Conservation (phyloP, 805 yeast genomes). For the Cyberlindnera subsufficiens region DNA sequence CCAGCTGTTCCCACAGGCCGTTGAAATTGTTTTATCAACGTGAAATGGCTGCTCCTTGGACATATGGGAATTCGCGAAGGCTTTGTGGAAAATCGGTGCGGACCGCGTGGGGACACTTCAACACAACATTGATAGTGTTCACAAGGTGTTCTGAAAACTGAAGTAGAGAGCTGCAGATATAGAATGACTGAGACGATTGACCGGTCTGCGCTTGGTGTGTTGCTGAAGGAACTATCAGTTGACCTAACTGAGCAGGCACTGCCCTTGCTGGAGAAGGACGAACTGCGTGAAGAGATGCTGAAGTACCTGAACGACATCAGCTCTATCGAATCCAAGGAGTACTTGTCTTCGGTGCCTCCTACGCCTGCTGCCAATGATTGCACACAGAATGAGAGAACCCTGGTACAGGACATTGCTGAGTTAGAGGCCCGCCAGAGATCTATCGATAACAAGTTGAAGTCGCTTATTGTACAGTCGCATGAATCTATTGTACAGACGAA, state of each 20-base stretch:
- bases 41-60: neutral
- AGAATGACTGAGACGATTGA: slow-evolving; percentile 2
- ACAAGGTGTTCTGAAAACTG: too few relatives aligned
- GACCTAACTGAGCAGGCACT: slow-evolving; percentile 24
- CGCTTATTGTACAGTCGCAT: slow-evolving; percentile 30
- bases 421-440: slow-evolving; percentile 49
- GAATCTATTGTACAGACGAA: slow-evolving; percentile 38
- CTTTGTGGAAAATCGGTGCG: too few relatives aligned
- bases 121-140: too few relatives aligned
- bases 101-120: too few relatives aligned
- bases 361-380: slow-evolving; percentile 28
- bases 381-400: slow-evolving; percentile 24
- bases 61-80: neutral
- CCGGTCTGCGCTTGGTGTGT: slow-evolving; percentile 22
- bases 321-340: slow-evolving; percentile 44
- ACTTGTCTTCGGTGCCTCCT: slow-evolving; percentile 34
- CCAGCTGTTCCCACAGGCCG: too few relatives aligned
- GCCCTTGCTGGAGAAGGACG: slow-evolving; percentile 23
- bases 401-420: slow-evolving; percentile 71
- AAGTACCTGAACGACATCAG: slow-evolving; percentile 33
- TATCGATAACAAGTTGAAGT: slow-evolving; percentile 39
- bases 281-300: slow-evolving; percentile 31
- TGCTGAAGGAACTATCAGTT: slow-evolving; percentile 30
- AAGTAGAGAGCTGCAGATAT: neutral
- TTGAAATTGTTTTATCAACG: neutral